Evolutionary conservation across 805 yeast species (phyloP).

Genomic region (Sugiyamaella qingdaonensis): DNA sequence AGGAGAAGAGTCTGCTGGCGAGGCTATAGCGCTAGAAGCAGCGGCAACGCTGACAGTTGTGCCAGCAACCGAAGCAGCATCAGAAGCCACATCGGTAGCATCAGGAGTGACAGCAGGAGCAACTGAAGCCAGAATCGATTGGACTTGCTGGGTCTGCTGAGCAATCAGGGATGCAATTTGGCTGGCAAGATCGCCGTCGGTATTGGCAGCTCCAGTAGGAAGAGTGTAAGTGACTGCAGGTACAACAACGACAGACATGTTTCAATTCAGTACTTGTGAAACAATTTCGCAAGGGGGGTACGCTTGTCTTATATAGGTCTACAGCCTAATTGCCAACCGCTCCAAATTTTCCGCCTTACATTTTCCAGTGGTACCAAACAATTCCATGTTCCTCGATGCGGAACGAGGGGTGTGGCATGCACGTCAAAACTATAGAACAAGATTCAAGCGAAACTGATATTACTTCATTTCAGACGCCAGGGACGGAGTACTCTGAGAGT

Average conservation of each 20-base stretch:
- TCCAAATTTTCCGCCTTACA: no score
- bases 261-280: background rate
- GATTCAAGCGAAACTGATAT: no score
- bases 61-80: background rate
- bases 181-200: background rate
- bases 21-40: background rate
- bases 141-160: background rate
- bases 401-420: no score
- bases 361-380: no score
- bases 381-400: no score
- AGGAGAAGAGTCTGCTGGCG: background rate
- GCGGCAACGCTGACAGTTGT: background rate
- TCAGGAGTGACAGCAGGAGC: background rate
- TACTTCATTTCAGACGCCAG: no score
- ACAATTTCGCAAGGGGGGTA: background rate
- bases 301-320: no score
- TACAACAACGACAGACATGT: background rate
- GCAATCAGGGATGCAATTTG: background rate
- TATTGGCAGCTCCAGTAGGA: background rate
- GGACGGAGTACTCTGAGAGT: no score
- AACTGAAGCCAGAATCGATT: background rate
- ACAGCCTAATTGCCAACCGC: no score
- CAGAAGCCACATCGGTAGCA: background rate
- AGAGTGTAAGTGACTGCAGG: background rate
- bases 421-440: no score